Evolutionary conservation across 1,139 yeast genomes (phyloP), one percentile per base, ranked within the genome.

Genomic region (Yamadazyma diddensiae): DNA sequence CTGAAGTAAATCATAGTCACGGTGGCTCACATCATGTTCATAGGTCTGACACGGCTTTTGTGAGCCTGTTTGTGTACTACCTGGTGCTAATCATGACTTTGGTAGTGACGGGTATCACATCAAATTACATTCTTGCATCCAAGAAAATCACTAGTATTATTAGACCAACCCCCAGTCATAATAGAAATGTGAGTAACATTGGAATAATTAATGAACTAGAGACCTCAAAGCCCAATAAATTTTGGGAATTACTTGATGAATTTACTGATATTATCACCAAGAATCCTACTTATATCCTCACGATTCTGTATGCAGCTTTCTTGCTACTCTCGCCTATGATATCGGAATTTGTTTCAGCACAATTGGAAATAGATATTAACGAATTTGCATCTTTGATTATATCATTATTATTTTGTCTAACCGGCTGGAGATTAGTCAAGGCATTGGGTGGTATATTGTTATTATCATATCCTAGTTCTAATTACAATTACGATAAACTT

Each of bases 231-330:
- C 26, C 41, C 22, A 37, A 32, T 12, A 36, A 35, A 12, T 31
- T 32, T 13, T 22, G 39, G 14, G 40, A 42, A 16, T 38, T 38
- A 19, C 34, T 39, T 17, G 39, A 39, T 22, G 43, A 40, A 22
- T 38, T 44, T 13, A 28, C 46, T 8, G 37, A 40, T 31, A 27
- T 38, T 15, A 30, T 46, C 42, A 47, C 71, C 29, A 70, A 68
- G 36, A 77, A 74, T 46, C 87, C 90, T 2, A 77, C 86, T 0
- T 80, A 79, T 45, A 50, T 77, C 23, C 62, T 82, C 33, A 82
- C 94, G 0, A 52, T 82, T 19, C 45, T 72, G 2, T 82, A 80
- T 47, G 63, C 86, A 0, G 19, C 46, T 3, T 68, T 57, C 33
- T 49, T 70, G 12, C 46, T 59, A 31, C 29, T 55, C 1, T 47